Percentiles rank a stretch among this genome's conserved stretches.
Evolutionary conservation across 2,329 filamentous ascomycete species (phyloP).

Genomic region (Plenodomus tracheiphilus): DNA sequence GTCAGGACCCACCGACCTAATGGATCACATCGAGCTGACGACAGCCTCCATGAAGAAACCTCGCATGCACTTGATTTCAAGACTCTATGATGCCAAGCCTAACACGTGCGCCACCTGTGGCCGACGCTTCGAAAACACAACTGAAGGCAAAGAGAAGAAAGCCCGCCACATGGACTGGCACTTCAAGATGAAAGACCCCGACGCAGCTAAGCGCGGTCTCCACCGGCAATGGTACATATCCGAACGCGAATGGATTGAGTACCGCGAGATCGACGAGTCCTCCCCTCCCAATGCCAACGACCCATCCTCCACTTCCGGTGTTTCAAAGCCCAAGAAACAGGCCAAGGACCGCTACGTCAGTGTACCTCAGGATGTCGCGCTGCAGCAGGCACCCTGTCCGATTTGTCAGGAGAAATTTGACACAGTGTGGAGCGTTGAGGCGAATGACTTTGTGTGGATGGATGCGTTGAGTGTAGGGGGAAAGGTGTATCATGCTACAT

Average conservation of each 20-base stretch:
- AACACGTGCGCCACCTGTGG: conserved; percentile 92
- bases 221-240: conserved; percentile 96
- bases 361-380: conserved; percentile 76
- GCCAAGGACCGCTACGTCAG: conserved; percentile 73
- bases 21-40: conserved; percentile 62
- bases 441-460: conserved; percentile 96
- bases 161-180: conserved; percentile 97
- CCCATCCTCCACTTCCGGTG: conserved; percentile 38
- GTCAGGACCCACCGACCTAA: conserved; percentile 43
- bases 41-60: conserved; percentile 73
- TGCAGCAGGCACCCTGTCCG: conserved; percentile 79
- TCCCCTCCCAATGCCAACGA: conserved; percentile 39
- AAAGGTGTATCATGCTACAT: conserved; percentile 87
- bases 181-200: conserved; percentile 88
- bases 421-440: conserved; percentile 87
- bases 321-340: conserved; percentile 53
- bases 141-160: conserved; percentile 81
- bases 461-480: conserved; percentile 79
- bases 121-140: conserved; percentile 76
- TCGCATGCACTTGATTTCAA: conserved; percentile 72
- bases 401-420: conserved; percentile 97
- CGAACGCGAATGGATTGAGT: conserved; percentile 91
- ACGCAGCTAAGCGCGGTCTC: conserved; percentile 82
- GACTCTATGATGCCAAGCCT: conserved; percentile 78
- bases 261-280: conserved; percentile 74